A percentile compares a stretch with the other conserved stretches of the same genome.
Conservation (phyloP, 2,329 filamentous ascomycete genomes). For the Escovopsis weberi region DNA sequence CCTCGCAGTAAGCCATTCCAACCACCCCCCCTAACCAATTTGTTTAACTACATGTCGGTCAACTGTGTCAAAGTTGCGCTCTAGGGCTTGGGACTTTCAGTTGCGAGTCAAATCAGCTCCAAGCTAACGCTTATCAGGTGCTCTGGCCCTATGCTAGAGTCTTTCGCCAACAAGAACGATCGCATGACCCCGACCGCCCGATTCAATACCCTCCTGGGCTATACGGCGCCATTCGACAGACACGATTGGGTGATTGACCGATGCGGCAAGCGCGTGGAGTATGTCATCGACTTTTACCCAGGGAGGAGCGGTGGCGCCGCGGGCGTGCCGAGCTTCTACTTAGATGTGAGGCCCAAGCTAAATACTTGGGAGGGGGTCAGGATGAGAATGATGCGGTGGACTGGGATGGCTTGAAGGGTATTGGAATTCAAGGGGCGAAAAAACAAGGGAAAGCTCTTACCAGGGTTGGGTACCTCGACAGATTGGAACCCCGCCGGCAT, state of each 20-base stretch:
- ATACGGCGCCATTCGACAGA: constrained; percentile 80
- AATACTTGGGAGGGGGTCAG: constrained; percentile 54
- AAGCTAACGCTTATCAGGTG: constrained; percentile 19
- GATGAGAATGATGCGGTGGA: constrained; percentile 42
- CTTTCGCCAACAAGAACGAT: constrained; percentile 60
- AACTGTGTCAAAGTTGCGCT: background rate
- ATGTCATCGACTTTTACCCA: constrained; percentile 96
- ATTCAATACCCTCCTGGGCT: constrained; percentile 73
- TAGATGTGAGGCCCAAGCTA: constrained; percentile 54
- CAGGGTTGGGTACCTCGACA: background rate
- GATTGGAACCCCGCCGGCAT: background rate
- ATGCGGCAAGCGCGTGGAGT: constrained; percentile 74
- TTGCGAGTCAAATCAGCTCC: too few relatives aligned
- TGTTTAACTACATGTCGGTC: background rate
- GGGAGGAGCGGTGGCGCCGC: constrained; percentile 35
- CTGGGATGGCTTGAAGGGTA: constrained; percentile 31
- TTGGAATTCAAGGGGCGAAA: too few relatives aligned
- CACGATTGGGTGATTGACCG: constrained; percentile 97
- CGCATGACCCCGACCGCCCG: constrained; percentile 70
- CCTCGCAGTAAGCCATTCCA: constrained; percentile 33
- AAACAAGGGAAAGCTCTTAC: too few relatives aligned
- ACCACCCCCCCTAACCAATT: too few relatives aligned
- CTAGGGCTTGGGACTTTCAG: background rate
- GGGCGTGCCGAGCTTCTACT: constrained; percentile 43
- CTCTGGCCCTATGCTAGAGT: constrained; percentile 69